A percentile compares a stretch with the other conserved stretches of the same genome.
phyloP scores from a whole-genome alignment of 345 rosid genomes.

The Populus deltoides region DNA sequence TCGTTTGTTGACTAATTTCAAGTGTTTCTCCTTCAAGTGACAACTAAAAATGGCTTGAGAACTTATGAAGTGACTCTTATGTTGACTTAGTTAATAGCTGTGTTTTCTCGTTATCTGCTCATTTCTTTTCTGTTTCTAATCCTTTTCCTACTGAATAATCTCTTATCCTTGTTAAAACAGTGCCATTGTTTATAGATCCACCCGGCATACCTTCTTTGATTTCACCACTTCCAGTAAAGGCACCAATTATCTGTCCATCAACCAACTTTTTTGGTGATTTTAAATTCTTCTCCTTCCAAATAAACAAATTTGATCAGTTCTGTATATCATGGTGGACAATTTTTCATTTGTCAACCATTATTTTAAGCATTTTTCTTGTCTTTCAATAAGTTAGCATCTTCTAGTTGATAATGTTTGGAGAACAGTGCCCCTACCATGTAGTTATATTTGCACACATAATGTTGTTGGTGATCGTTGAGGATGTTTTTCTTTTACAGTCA shows the following conservation, averaged over 20 bases:
- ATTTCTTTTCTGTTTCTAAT: not conserved
- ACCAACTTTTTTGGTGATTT: not conserved
- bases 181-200: not conserved
- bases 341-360: not conserved
- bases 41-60: not conserved
- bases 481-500: slow-evolving; percentile 49
- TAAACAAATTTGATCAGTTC: not conserved
- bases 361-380: not conserved
- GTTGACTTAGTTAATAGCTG: not conserved
- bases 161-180: not conserved
- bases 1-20: not conserved
- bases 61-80: not conserved
- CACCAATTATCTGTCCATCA: not conserved
- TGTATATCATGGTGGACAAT: not conserved
- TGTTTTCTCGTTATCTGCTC: not conserved
- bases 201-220: not conserved
- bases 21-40: not conserved
- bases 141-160: not conserved
- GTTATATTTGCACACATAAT: not conserved
- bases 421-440: not conserved
- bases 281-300: not conserved
- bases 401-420: not conserved
- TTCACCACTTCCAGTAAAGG: not conserved
- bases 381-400: not conserved
- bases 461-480: not conserved